Evolutionary conservation across 139 green algal species (phyloP).

Genomic region (Penium margaritaceum): DNA sequence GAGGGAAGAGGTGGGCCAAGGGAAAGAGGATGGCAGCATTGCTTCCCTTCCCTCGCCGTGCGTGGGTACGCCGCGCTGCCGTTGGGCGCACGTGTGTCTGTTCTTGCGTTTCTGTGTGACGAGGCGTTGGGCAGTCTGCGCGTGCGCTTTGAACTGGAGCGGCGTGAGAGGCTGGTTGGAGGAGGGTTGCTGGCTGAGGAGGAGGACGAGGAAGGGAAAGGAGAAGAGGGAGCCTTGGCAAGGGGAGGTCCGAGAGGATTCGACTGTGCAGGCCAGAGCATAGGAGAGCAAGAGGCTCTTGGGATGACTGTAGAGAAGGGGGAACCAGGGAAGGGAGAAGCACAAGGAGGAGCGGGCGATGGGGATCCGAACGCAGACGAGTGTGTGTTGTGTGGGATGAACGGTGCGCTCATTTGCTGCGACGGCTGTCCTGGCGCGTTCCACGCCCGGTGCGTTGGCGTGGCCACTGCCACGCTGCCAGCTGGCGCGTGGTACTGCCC

Average conservation of each 20-base stretch:
- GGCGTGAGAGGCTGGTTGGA: constrained; percentile 3
- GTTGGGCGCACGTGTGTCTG: no score
- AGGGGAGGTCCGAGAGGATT: no score
- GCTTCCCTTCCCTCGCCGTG: no score
- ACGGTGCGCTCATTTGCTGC: constrained; percentile 79
- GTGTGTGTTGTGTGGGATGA: constrained; percentile 71
- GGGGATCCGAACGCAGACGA: constrained; percentile 46
- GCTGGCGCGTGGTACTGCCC: constrained; percentile 53
- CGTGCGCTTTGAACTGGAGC: constrained; percentile 2
- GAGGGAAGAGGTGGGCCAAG: no score
- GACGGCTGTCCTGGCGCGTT: constrained; percentile 81
- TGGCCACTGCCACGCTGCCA: constrained; percentile 44
- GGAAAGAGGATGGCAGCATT: no score
- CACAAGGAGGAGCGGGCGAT: constrained; percentile 5
- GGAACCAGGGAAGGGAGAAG: background rate
- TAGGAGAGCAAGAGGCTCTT: no score
- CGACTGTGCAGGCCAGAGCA: no score
- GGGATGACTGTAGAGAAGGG: background rate
- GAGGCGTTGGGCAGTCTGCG: constrained; percentile 7
- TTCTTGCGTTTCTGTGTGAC: constrained; percentile 40
- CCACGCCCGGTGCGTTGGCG: constrained; percentile 70
- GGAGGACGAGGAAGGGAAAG: constrained; percentile 8
- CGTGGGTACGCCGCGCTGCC: no score
- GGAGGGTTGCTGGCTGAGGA: background rate
- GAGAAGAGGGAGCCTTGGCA: background rate